A percentile compares a stretch with the other conserved stretches of the same genome.
These are phyloP conservation scores for Lentinula sp. DNA, from an alignment of 768 basidiomycete species.

Conservation along the genomic window DNA sequence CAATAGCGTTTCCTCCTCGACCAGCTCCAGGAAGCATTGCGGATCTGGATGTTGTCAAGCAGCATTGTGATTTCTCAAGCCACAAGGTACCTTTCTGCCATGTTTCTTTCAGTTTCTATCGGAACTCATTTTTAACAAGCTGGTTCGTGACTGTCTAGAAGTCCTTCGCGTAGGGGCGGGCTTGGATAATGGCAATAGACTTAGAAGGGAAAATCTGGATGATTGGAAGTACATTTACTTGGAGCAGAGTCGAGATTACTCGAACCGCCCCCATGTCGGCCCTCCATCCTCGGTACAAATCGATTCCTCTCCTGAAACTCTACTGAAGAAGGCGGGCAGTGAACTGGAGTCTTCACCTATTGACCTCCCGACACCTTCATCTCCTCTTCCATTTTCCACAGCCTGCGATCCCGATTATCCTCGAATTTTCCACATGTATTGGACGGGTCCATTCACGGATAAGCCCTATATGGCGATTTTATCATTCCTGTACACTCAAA, in stretches of 20 bases:
- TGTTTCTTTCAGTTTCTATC: constrained; percentile 6
- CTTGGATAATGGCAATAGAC: constrained; percentile 72
- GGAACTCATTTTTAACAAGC: constrained; percentile 39
- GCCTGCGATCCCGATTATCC: constrained; percentile 84
- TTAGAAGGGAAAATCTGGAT: constrained; percentile 71
- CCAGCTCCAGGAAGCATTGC: constrained; percentile 80
- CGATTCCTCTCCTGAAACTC: constrained; percentile 31
- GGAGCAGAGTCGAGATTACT: constrained; percentile 32
- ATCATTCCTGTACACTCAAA: constrained; percentile 95
- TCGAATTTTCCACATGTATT: constrained; percentile 97
- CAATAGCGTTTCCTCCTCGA: constrained; percentile 80
- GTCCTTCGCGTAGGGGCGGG: constrained; percentile 87
- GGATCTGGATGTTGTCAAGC: constrained; percentile 87
- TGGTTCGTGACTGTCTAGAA: constrained; percentile 96
- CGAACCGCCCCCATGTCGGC: too few relatives aligned
- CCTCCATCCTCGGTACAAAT: not conserved
- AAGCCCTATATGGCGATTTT: constrained; percentile 94
- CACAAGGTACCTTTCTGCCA: constrained; percentile 46
- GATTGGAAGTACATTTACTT: constrained; percentile 87
- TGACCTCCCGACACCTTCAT: constrained; percentile 40
- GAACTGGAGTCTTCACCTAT: constrained; percentile 57
- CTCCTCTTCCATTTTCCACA: constrained; percentile 51
- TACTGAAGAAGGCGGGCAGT: constrained; percentile 51
- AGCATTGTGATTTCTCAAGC: constrained; percentile 86
- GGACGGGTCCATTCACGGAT: constrained; percentile 98